Evolutionary conservation across 805 yeast species (phyloP).

Genomic region (Ogataea paradorogensis): DNA sequence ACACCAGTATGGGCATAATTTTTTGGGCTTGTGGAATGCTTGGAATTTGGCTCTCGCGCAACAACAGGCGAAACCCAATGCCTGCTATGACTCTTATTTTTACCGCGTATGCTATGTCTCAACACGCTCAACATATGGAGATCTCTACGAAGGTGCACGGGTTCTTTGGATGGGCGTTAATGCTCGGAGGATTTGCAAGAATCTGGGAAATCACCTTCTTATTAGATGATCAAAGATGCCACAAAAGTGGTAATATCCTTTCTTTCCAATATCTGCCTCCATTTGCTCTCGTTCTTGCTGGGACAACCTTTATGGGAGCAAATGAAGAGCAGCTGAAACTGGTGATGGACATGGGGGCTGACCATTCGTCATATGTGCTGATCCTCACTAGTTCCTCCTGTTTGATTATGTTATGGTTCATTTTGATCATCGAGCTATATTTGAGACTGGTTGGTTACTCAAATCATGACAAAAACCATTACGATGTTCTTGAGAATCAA

Average conservation of each 20-base stretch:
- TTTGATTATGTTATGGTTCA: slow-evolving; percentile 62
- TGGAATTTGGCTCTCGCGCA: slow-evolving; percentile 74
- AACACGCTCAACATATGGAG: slow-evolving; percentile 72
- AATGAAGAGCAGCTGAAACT: slow-evolving; percentile 80
- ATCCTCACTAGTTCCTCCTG: slow-evolving; percentile 72
- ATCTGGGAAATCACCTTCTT: slow-evolving; percentile 78
- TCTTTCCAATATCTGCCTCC: slow-evolving; percentile 89
- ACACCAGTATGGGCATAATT: slow-evolving; percentile 92
- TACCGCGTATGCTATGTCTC: slow-evolving; percentile 94
- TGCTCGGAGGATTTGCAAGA: slow-evolving; percentile 73
- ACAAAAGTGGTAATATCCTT: slow-evolving; percentile 43
- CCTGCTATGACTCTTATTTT: slow-evolving; percentile 81
- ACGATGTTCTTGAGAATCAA: slow-evolving; percentile 11
- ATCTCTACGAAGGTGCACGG: slow-evolving; percentile 86
- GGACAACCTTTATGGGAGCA: slow-evolving; percentile 87
- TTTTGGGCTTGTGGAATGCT: slow-evolving; percentile 95
- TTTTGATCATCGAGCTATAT: slow-evolving; percentile 59
- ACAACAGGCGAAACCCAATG: slow-evolving; percentile 64
- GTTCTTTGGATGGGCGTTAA: slow-evolving; percentile 78
- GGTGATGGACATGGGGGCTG: slow-evolving; percentile 73
- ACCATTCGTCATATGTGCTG: slow-evolving; percentile 79
- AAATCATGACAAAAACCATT: slow-evolving; percentile 13
- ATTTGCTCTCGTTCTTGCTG: slow-evolving; percentile 72
- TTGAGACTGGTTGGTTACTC: slow-evolving; percentile 38
- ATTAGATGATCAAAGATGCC: slow-evolving; percentile 54